Percentiles rank a stretch among this genome's conserved stretches.
Evolutionary conservation across 495 filamentous ascomycete species (phyloP).

Genomic region (Aspergillus carlsbadensis): DNA sequence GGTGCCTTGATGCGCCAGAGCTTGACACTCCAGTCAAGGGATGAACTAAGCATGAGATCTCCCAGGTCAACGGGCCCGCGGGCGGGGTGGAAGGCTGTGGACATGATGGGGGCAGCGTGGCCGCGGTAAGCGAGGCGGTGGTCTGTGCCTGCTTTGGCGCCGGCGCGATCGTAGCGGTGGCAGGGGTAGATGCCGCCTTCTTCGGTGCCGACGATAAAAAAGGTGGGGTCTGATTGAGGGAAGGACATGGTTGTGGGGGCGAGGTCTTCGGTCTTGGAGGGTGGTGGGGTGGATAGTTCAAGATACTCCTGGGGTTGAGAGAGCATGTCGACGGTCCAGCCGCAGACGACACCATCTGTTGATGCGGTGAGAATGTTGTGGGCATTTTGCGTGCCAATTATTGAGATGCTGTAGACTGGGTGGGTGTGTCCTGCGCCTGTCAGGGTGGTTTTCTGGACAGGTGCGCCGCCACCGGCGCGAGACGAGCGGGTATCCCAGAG

Average conservation of each 20-base stretch:
- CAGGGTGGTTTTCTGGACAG: slow-evolving; percentile 92
- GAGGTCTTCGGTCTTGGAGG: slow-evolving; percentile 89
- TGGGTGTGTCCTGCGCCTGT: slow-evolving; percentile 92
- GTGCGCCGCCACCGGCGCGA: slow-evolving; percentile 67
- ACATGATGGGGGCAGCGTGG: slow-evolving; percentile 93
- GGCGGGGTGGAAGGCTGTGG: slow-evolving; percentile 89
- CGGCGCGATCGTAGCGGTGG: slow-evolving; percentile 94
- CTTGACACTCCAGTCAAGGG: slow-evolving; percentile 94
- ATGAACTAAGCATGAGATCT: slow-evolving; percentile 82
- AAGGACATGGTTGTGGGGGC: slow-evolving; percentile 97
- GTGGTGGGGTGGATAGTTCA: slow-evolving; percentile 79
- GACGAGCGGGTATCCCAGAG: slow-evolving; percentile 91
- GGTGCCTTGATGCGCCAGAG: slow-evolving; percentile 87
- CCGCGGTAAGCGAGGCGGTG: slow-evolving; percentile 78
- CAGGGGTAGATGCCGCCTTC: slow-evolving; percentile 95
- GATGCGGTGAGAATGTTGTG: slow-evolving; percentile 96
- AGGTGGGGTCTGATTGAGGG: slow-evolving; percentile 91
- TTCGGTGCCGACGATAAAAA: slow-evolving; percentile 95
- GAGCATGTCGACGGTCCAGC: slow-evolving; percentile 97
- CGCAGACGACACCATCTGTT: slow-evolving; percentile 94
- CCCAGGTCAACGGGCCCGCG: slow-evolving; percentile 91
- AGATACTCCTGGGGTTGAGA: slow-evolving; percentile 91
- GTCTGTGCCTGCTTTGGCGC: slow-evolving; percentile 94
- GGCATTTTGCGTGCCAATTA: slow-evolving; percentile 96
- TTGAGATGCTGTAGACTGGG: slow-evolving; percentile 91